phyloP scores from a whole-genome alignment of 192 early-diverging fungal genomes.

The Linnemannia elongata region DNA sequence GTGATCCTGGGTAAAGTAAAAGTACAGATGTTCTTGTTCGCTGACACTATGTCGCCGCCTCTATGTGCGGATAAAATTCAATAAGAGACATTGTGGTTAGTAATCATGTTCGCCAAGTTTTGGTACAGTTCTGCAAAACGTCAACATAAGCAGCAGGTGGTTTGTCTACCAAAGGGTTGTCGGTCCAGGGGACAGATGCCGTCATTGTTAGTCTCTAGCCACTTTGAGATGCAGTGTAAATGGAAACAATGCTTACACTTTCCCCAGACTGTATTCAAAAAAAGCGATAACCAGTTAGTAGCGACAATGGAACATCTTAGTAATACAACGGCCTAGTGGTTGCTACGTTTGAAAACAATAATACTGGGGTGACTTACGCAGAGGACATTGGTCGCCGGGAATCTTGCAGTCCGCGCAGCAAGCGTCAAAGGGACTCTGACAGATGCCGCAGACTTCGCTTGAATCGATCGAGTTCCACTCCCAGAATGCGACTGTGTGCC shows the following conservation, averaged over 20 bases:
- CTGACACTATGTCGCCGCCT: conserved; percentile 18
- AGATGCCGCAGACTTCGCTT: conserved; percentile 94
- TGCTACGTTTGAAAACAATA: background rate
- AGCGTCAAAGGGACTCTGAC: conserved; percentile 85
- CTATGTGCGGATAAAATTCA: conserved; percentile 21
- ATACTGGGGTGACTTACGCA: conserved; percentile 60
- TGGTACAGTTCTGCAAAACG: background rate
- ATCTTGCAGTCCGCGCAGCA: conserved; percentile 88
- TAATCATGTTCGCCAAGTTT: background rate
- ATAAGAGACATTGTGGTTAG: background rate
- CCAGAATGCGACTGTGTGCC: conserved; percentile 91
- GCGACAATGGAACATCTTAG: background rate
- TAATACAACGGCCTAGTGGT: background rate
- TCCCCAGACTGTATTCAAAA: conserved; percentile 77
- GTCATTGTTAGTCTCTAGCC: conserved; percentile 80
- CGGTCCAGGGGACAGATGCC: conserved; percentile 93
- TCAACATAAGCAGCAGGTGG: background rate
- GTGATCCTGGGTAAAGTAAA: background rate
- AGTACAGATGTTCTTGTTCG: background rate
- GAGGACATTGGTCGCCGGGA: conserved; percentile 90
- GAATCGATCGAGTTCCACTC: conserved; percentile 85
- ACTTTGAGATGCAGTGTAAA: conserved; percentile 92
- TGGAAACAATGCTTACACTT: conserved; percentile 95
- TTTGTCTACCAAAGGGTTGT: conserved; percentile 73
- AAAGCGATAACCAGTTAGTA: background rate